Evolutionary conservation across 768 basidiomycete genomes (phyloP).

Genomic region (Leucocoprinus sp.): DNA sequence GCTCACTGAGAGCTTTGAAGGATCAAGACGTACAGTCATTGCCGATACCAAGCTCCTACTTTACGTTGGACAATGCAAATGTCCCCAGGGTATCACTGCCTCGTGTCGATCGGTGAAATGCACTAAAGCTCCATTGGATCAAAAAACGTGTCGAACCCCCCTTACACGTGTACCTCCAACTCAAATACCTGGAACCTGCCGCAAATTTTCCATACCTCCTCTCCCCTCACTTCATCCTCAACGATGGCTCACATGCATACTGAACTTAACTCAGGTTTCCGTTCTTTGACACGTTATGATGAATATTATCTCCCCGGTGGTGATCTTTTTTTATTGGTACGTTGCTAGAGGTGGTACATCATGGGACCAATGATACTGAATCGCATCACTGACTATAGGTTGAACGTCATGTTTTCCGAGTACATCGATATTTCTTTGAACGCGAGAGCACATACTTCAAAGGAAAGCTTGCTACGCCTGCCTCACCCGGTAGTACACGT

Average conservation of each 20-base stretch:
- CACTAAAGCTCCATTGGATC: slow-evolving; percentile 10
- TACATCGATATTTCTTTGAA: slow-evolving; percentile 58
- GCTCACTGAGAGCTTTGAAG: neutral
- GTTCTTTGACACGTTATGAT: slow-evolving; percentile 19
- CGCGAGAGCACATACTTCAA: slow-evolving; percentile 48
- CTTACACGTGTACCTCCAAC: slow-evolving; percentile 21
- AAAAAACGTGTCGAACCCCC: slow-evolving; percentile 19
- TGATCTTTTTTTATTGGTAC: slow-evolving; percentile 46
- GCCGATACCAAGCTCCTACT: neutral
- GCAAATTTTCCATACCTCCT: slow-evolving; percentile 23
- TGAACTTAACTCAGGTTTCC: slow-evolving; percentile 17
- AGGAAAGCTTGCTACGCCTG: slow-evolving; percentile 23
- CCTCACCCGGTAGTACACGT: slow-evolving; percentile 21
- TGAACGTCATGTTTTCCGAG: slow-evolving; percentile 44
- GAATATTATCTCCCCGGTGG: slow-evolving; percentile 47
- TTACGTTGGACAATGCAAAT: slow-evolving; percentile 7
- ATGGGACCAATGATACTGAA: neutral
- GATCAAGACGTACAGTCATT: slow-evolving; percentile 6
- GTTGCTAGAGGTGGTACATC: slow-evolving; percentile 12
- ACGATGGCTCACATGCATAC: neutral
- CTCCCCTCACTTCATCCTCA: slow-evolving; percentile 14
- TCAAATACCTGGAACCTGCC: slow-evolving; percentile 22
- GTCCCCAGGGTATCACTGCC: slow-evolving; percentile 9
- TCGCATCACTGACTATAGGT: no score
- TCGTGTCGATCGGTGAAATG: slow-evolving; percentile 15